phyloP scores from a whole-genome alignment of 108 stramenopile species.

The Cyclotella choctawhatcheeana region DNA sequence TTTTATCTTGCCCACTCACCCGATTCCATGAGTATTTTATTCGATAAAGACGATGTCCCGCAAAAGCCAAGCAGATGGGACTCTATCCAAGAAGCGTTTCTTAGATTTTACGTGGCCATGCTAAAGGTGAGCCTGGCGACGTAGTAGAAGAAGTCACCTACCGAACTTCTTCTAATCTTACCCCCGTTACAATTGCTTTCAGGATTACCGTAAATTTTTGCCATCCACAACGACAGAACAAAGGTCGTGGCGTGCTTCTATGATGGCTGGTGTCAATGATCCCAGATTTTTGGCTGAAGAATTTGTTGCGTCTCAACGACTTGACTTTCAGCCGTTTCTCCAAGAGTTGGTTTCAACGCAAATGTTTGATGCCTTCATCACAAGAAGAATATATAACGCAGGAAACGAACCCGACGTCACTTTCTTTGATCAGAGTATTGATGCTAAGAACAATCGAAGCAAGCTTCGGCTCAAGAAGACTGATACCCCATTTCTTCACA shows the following conservation, averaged over 20 bases:
- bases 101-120: constrained; percentile 85
- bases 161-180: not conserved
- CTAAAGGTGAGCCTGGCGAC: constrained; percentile 59
- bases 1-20: constrained; percentile 80
- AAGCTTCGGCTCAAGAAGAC: constrained; percentile 70
- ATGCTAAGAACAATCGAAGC: constrained; percentile 84
- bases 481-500: constrained; percentile 80
- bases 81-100: constrained; percentile 88
- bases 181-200: not conserved
- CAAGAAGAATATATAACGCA: constrained; percentile 82
- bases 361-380: constrained; percentile 91
- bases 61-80: constrained; percentile 81
- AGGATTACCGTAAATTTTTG: constrained; percentile 81
- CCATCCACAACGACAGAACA: constrained; percentile 32
- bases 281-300: constrained; percentile 51
- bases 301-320: constrained; percentile 70
- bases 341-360: constrained; percentile 76
- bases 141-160: too few relatives aligned
- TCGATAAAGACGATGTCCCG: constrained; percentile 33
- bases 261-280: constrained; percentile 10
- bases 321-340: constrained; percentile 72
- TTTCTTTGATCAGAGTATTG: constrained; percentile 90
- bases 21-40: constrained; percentile 54
- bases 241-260: constrained; percentile 41
- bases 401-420: constrained; percentile 75